phyloP scores from a whole-genome alignment of 768 basidiomycete species.

The Russula olivacea region DNA sequence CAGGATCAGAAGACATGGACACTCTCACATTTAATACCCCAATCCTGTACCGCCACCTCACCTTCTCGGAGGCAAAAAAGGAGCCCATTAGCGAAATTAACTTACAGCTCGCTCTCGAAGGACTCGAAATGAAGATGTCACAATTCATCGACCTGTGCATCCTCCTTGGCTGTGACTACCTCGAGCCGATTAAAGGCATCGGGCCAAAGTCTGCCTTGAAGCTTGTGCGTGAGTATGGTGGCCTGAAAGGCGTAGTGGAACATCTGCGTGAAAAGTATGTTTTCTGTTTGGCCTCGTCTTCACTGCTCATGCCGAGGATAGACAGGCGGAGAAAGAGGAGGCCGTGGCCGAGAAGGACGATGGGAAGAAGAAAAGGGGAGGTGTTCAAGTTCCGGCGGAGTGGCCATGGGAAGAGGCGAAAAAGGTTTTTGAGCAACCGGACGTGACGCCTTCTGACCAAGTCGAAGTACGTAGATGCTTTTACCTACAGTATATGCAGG shows the following conservation, averaged over 20 bases:
- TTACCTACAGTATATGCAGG: too few relatives aligned
- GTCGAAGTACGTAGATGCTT: constrained; percentile 78
- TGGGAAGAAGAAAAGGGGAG: constrained; percentile 70
- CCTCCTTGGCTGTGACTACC: constrained; percentile 94
- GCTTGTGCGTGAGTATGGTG: constrained; percentile 76
- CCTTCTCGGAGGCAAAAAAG: constrained; percentile 97
- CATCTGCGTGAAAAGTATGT: constrained; percentile 72
- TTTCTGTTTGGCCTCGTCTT: not conserved
- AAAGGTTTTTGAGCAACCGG: constrained; percentile 81
- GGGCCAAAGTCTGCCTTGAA: constrained; percentile 96
- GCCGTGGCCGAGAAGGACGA: constrained; percentile 36
- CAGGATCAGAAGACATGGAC: constrained; percentile 99
- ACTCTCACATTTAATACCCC: constrained; percentile 94
- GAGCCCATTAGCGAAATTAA: constrained; percentile 91
- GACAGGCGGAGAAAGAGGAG: constrained; percentile 40
- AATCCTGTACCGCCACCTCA: constrained; percentile 89
- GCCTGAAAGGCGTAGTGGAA: constrained; percentile 64
- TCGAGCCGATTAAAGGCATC: constrained; percentile 96
- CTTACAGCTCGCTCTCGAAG: constrained; percentile 75
- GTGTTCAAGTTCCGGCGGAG: constrained; percentile 78
- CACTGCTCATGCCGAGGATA: constrained; percentile 28
- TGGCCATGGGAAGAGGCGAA: constrained; percentile 98
- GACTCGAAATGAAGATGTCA: constrained; percentile 89
- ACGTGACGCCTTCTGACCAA: constrained; percentile 80
- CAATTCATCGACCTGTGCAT: constrained; percentile 98